Percentiles rank a stretch among this genome's conserved stretches.
Evolutionary conservation across 805 yeast species (phyloP).

Genomic region (Pichia kluyveri): DNA sequence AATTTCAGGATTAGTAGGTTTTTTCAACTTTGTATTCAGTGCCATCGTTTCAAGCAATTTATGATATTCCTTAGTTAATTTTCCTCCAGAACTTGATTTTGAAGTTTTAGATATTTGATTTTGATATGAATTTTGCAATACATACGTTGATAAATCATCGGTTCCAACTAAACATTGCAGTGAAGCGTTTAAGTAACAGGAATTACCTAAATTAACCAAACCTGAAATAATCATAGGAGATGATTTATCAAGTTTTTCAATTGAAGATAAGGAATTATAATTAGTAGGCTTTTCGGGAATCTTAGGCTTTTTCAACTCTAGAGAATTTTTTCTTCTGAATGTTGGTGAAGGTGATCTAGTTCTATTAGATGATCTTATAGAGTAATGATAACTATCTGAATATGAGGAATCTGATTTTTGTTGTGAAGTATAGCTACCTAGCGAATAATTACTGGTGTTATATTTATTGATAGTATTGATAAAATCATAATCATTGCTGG

Average conservation of each 20-base stretch:
- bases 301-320: not conserved
- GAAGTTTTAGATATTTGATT: conserved; percentile 66
- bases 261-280: not conserved
- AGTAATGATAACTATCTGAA: not conserved
- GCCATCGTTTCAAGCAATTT: conserved; percentile 28
- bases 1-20: conserved; percentile 10
- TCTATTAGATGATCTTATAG: not conserved
- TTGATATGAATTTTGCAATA: conserved; percentile 51
- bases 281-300: not conserved
- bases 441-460: not conserved
- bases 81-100: conserved; percentile 73
- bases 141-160: conserved; percentile 51
- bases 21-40: conserved; percentile 23
- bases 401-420: not conserved
- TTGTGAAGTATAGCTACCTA: no score
- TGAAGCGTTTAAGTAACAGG: conserved; percentile 88
- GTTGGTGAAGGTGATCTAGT: not conserved
- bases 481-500: not conserved
- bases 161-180: conserved; percentile 82
- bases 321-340: not conserved
- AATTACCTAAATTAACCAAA: conserved; percentile 72
- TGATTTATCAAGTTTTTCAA: conserved; percentile 2
- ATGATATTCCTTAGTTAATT: conserved; percentile 61
- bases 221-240: conserved; percentile 46
- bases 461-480: not conserved